Percentiles rank a stretch among this genome's conserved stretches.
phyloP scores from a whole-genome alignment of 139 green algal genomes.

The Chlorella sp. region DNA sequence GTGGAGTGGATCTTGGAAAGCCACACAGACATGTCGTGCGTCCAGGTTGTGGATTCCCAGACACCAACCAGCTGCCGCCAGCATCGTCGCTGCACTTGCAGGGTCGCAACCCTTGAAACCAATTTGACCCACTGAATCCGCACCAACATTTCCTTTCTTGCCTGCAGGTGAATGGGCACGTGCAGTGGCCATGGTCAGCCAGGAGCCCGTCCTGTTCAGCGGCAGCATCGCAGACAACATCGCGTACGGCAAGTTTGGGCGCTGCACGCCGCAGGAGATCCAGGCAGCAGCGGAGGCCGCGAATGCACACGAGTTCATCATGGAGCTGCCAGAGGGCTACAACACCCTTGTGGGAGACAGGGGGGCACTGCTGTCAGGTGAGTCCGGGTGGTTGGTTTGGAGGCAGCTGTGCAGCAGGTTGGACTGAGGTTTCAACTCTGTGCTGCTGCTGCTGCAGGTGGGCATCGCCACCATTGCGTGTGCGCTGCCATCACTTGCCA shows the following conservation, averaged over 20 bases:
- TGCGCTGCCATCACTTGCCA: too few species aligned
- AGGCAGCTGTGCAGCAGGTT: too few species aligned
- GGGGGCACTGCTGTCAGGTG: constrained; percentile 46
- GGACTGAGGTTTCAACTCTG: too few species aligned
- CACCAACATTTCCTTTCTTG: neutral
- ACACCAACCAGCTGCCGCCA: neutral
- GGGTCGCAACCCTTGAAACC: neutral
- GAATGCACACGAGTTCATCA: constrained; percentile 90
- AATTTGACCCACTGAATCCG: neutral
- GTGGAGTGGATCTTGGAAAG: neutral
- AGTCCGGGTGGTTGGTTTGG: too few species aligned
- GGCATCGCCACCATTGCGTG: too few species aligned
- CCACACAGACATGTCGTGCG: neutral
- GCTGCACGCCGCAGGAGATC: constrained; percentile 40
- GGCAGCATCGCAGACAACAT: constrained; percentile 88
- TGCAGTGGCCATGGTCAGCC: constrained; percentile 10
- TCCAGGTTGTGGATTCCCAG: neutral
- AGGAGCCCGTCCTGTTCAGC: constrained; percentile 78
- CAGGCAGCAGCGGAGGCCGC: constrained; percentile 58
- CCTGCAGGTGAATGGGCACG: neutral
- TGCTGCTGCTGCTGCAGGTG: too few species aligned
- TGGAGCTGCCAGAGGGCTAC: constrained; percentile 64
- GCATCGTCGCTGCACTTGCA: neutral
- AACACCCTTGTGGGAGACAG: constrained; percentile 60
- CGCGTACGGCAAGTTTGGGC: constrained; percentile 57